Evolutionary conservation across 1,284 basidiomycete genomes (phyloP), one percentile per base, ranked within the genome.

Genomic region (Apiotrichum sp.): DNA sequence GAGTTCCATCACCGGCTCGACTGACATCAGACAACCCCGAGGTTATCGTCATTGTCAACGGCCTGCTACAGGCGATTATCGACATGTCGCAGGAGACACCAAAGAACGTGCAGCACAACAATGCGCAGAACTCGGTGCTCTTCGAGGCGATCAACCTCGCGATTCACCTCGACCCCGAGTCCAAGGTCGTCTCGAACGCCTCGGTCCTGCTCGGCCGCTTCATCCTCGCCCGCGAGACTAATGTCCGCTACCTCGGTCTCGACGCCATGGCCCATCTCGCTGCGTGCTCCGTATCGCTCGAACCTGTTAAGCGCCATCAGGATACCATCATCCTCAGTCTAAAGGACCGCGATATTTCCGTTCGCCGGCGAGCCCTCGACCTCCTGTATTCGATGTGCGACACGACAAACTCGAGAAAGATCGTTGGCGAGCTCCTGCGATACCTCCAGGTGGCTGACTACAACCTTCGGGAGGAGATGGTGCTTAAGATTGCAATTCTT

Each of bases 381-480:
- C 80, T 99, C 49, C 81, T 98, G 11, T 98, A 98, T 78, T 96
- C 92, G 75, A 98, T 98, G 95, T 98, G 96, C 77, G 96, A 99
- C 72, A 82, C 87, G 14, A 87, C 89, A 66, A 98, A 98, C 77
- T 90, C 93, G 13, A 93, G 93, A 71, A 79, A 88, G 55, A 93
- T 98, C 64, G 96, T 98, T 33, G 91, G 88, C 52, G 93, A 98
- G 75, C 81, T 99, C 33, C 79, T 99, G 56, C 84, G 89, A 59
- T 98, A 97, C 74, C 82, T 98, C 57, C 86, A 86, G 69, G 84
- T 96, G 11, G 95, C 96, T 3, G 96, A 98, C 75, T 98, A 97
- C 68, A 92, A 87, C 32, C 79, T 99, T 45, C 83, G 96, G 44
- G 95, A 98, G 75, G 93, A 98, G 76, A 93, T 98, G 92, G 95